Conservation (phyloP, 2,329 filamentous ascomycete species). For the Didymella arachidicola region DNA sequence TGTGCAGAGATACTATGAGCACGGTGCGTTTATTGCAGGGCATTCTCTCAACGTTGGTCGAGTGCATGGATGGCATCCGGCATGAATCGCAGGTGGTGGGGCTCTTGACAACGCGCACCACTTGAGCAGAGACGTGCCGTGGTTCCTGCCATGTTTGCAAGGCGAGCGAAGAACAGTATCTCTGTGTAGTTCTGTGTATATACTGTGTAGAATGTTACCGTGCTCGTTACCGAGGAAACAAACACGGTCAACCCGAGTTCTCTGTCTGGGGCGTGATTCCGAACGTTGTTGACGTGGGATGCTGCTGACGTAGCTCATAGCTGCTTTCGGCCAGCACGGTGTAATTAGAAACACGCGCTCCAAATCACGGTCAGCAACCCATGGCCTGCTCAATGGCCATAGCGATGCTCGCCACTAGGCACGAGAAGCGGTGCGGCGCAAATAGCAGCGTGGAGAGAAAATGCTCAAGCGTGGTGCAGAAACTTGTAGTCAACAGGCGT, state of each 20-base stretch:
- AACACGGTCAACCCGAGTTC: not conserved
- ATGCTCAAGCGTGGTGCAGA: constrained; percentile 23
- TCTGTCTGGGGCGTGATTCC: not conserved
- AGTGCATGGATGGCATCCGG: constrained; percentile 16
- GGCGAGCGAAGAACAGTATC: not conserved
- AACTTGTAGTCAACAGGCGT: constrained; percentile 27
- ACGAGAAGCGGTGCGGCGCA: constrained; percentile 26
- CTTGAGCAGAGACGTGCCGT: constrained; percentile 3
- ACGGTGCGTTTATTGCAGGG: not conserved
- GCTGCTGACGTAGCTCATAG: constrained; percentile 20
- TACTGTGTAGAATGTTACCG: not conserved
- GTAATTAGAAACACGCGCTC: constrained; percentile 17
- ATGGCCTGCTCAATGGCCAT: constrained; percentile 13
- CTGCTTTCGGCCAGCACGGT: constrained; percentile 13
- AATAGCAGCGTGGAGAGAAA: constrained; percentile 30
- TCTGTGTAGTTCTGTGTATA: not conserved
- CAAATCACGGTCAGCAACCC: constrained; percentile 6
- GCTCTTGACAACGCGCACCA: constrained; percentile 13
- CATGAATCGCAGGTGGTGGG: constrained; percentile 21
- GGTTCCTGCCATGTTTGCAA: constrained; percentile 10
- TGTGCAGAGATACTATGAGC: constrained; percentile 9
- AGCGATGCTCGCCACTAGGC: constrained; percentile 21
- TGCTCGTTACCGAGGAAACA: constrained; percentile 2
- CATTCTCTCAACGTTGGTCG: constrained; percentile 9
- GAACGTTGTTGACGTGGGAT: constrained; percentile 7